A percentile compares a stretch with the other conserved stretches of the same genome.
phyloP scores from a whole-genome alignment of 2,329 filamentous ascomycete genomes.

The Emergomyces pasteurianus region DNA sequence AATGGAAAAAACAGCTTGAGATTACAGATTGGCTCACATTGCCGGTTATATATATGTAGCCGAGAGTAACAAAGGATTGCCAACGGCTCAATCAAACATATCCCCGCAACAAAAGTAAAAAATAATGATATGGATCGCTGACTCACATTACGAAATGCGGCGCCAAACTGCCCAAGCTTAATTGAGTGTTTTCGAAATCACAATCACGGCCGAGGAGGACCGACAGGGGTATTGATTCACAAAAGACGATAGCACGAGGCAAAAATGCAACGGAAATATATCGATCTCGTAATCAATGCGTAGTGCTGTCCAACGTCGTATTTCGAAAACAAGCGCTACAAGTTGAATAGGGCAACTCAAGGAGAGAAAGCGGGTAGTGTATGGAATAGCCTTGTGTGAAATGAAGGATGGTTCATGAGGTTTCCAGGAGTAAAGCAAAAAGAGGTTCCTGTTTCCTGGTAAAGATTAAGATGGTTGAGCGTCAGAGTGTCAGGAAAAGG shows the following conservation, averaged over 20 bases:
- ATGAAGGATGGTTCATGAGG: not conserved
- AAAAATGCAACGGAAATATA: not conserved
- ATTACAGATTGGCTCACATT: not conserved
- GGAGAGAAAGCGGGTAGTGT: not conserved
- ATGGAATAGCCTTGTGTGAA: not conserved
- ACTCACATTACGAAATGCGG: not conserved
- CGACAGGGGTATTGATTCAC: not conserved
- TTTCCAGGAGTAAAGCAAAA: not conserved
- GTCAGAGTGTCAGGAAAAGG: not conserved
- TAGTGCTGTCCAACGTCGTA: constrained; percentile 3
- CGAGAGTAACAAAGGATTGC: not conserved
- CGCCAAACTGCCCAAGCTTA: not conserved
- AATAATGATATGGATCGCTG: not conserved
- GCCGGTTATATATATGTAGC: constrained; percentile 6
- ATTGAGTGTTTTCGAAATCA: not conserved
- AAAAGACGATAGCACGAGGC: not conserved
- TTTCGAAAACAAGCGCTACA: not conserved
- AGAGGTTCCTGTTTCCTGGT: not conserved
- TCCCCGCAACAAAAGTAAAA: not conserved
- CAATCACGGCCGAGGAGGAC: not conserved
- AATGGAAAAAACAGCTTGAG: not conserved
- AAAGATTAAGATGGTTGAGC: not conserved
- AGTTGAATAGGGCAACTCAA: not conserved
- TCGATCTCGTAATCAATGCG: not conserved
- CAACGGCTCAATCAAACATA: not conserved